These are phyloP conservation scores for Arthrobotrys sphaeroides DNA, from an alignment of 2,329 filamentous ascomycete species.

Conservation along the genomic window DNA sequence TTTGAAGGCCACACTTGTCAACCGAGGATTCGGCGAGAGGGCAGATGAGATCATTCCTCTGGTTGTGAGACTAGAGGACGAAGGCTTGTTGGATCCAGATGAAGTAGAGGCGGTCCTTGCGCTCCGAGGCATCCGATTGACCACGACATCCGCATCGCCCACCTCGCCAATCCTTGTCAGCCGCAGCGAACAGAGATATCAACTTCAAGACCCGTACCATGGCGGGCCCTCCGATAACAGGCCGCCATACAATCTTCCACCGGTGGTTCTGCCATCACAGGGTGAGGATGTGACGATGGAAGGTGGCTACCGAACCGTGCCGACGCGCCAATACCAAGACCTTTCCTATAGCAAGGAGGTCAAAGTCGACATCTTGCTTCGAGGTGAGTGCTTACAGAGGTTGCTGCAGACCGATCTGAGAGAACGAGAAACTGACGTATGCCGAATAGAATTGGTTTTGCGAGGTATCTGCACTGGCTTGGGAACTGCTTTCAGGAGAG, in stretches of 20 bases:
- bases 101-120: constrained; percentile 48
- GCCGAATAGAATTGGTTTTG: constrained; percentile 47
- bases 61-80: constrained; percentile 36
- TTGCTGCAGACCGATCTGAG: neutral
- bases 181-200: constrained; percentile 49
- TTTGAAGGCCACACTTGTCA: constrained; percentile 25
- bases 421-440: constrained; percentile 6
- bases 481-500: constrained; percentile 43
- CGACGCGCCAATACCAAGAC: constrained; percentile 48
- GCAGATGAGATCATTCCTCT: constrained; percentile 48
- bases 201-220: constrained; percentile 45
- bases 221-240: constrained; percentile 40
- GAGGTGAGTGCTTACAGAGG: constrained; percentile 26
- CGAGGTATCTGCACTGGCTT: constrained; percentile 47
- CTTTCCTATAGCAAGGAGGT: constrained; percentile 52
- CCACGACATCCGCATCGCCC: constrained; percentile 45
- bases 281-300: constrained; percentile 48
- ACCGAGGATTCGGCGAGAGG: constrained; percentile 35
- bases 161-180: constrained; percentile 51
- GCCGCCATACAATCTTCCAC: constrained; percentile 48
- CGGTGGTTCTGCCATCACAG: constrained; percentile 39
- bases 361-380: constrained; percentile 51
- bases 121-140: constrained; percentile 50
- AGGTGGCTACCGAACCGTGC: constrained; percentile 24
- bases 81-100: constrained; percentile 47